Percentiles rank a stretch among this genome's conserved stretches.
phyloP scores from a whole-genome alignment of 1,284 basidiomycete genomes.

The Trichosporon sp. region DNA sequence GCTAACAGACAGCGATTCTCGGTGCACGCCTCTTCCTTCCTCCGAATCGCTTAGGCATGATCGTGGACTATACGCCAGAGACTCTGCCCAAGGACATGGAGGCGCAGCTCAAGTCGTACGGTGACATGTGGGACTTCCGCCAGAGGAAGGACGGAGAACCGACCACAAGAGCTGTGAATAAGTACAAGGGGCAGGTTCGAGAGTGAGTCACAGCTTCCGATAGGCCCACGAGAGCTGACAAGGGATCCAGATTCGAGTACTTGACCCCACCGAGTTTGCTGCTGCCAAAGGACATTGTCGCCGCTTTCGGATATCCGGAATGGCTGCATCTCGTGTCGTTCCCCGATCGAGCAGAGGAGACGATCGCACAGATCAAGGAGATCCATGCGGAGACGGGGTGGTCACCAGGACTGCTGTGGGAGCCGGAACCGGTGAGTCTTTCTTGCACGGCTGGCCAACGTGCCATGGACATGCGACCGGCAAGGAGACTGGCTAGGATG shows the following conservation, averaged over 20 bases:
- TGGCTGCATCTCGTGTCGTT: conserved; percentile 36
- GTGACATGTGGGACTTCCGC: conserved; percentile 40
- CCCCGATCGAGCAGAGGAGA: conserved; percentile 17
- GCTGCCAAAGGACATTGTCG: conserved; percentile 23
- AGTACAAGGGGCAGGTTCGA: conserved; percentile 33
- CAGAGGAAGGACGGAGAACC: conserved; percentile 30
- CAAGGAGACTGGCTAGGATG: neutral
- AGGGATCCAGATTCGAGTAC: conserved; percentile 32
- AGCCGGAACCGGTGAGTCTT: conserved; percentile 35
- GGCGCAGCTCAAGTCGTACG: conserved; percentile 26
- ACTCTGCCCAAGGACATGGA: conserved; percentile 27
- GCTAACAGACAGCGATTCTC: conserved; percentile 29
- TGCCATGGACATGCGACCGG: neutral
- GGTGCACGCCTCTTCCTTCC: conserved; percentile 42
- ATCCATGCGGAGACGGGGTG: conserved; percentile 15
- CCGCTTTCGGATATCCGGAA: conserved; percentile 13
- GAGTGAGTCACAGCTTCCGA: conserved; percentile 22
- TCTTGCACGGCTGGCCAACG: neutral
- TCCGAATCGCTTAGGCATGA: conserved; percentile 32
- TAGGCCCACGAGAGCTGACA: neutral
- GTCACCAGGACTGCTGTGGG: conserved; percentile 34
- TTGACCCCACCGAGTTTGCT: conserved; percentile 26
- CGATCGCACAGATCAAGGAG: conserved; percentile 22
- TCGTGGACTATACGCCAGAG: conserved; percentile 34
- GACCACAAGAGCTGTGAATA: conserved; percentile 37